A percentile compares a stretch with the other conserved stretches of the same genome.
Conservation (phyloP, 225 moss, liverwort and hornwort genomes). For the Climacium dendroides region DNA sequence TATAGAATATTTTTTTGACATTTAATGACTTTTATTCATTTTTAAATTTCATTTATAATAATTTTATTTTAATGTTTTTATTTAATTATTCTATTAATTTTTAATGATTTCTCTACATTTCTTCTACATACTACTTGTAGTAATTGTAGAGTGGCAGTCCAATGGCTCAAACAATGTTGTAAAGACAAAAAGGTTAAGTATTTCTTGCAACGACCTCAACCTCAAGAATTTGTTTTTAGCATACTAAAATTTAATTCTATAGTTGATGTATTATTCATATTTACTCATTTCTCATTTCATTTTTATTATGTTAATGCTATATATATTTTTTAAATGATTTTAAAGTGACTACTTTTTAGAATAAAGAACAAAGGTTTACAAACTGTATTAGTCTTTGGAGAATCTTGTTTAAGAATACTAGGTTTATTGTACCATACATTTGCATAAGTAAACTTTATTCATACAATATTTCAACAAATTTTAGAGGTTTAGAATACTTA, state of each 20-base stretch:
- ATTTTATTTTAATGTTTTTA: too few species aligned
- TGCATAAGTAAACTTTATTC: background rate
- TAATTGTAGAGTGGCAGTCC: too few species aligned
- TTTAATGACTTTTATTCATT: too few species aligned
- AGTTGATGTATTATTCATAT: background rate
- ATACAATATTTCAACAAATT: background rate
- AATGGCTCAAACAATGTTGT: too few species aligned
- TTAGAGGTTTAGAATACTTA: background rate
- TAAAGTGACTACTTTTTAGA: background rate
- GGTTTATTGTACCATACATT: background rate
- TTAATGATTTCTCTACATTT: too few species aligned
- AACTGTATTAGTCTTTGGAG: background rate
- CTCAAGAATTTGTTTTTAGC: background rate
- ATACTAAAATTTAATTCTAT: background rate
- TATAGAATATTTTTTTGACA: too few species aligned
- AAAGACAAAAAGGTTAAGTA: too few species aligned
- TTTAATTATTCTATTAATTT: too few species aligned
- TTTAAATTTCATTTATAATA: too few species aligned
- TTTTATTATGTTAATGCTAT: background rate
- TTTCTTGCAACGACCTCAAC: too few species aligned
- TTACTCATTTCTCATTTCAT: background rate
- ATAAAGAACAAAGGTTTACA: background rate
- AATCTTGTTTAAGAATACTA: background rate
- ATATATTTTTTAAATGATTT: too few species aligned
- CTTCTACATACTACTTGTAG: accelerated